Conservation (phyloP, 139 green algal genomes). For the Yamagishiella unicocca region DNA sequence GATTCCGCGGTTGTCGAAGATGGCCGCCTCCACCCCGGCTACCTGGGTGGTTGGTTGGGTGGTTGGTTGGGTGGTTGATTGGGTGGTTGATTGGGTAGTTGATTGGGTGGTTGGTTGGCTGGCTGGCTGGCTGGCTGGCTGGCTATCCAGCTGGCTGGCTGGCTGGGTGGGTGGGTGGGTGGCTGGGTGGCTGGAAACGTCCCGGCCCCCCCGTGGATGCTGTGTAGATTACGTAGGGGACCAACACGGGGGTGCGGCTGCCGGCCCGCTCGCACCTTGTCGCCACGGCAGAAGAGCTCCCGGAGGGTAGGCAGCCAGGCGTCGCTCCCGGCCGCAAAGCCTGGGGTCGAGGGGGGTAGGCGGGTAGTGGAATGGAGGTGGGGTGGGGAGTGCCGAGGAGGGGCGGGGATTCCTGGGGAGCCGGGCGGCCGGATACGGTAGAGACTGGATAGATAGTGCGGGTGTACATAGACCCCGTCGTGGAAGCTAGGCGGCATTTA, state of each 20-base stretch:
- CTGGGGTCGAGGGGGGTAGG: not conserved
- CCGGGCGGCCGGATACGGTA: not conserved
- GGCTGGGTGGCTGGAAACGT: not conserved
- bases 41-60: not conserved
- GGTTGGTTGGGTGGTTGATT: not conserved
- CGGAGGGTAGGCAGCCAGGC: slow-evolving; percentile 32
- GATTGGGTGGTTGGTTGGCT: not conserved
- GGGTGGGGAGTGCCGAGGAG: too few species aligned
- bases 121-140: not conserved
- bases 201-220: not conserved
- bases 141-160: not conserved
- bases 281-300: slow-evolving; percentile 22
- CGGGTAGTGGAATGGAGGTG: too few species aligned
- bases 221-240: not conserved
- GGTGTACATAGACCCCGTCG: not conserved
- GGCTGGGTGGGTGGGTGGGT: not conserved
- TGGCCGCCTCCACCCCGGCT: slow-evolving; percentile 38
- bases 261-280: not conserved
- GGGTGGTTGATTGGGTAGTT: not conserved
- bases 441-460: not conserved
- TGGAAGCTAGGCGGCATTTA: too few species aligned
- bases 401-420: too few species aligned
- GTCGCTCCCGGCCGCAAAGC: not conserved
- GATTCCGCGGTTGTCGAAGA: slow-evolving; percentile 77
- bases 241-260: not conserved